A percentile compares a stretch with the other conserved stretches of the same genome.
Evolutionary conservation across 495 filamentous ascomycete genomes (phyloP).

Genomic region (Symbiotaphrina buchneri): DNA sequence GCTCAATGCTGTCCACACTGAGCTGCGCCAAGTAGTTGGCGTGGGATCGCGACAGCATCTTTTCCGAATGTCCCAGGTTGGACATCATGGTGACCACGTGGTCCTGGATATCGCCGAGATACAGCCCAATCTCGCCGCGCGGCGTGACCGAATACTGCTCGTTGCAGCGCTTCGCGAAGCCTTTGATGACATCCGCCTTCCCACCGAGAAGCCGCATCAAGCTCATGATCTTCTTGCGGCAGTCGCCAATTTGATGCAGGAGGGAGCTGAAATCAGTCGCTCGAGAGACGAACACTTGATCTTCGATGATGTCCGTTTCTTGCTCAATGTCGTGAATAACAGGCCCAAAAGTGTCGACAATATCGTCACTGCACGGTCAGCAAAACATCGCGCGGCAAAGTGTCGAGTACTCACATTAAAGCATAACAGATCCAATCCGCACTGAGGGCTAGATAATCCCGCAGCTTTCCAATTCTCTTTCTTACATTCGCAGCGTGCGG

Average conservation of each 20-base stretch:
- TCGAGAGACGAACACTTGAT: conserved; percentile 77
- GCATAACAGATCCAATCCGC: conserved; percentile 99
- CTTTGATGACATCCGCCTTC: conserved; percentile 91
- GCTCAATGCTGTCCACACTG: conserved; percentile 65
- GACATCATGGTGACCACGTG: conserved; percentile 98
- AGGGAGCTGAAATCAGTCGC: conserved; percentile 71
- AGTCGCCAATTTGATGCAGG: conserved; percentile 66
- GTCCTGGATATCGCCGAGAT: conserved; percentile 92
- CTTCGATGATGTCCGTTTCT: conserved; percentile 84
- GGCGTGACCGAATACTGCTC: conserved; percentile 88
- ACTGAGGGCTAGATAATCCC: conserved; percentile 79
- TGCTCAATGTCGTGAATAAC: conserved; percentile 66
- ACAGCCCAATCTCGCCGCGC: conserved; percentile 85
- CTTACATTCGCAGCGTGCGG: conserved; percentile 72
- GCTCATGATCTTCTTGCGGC: conserved; percentile 85
- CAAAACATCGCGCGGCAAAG: background rate
- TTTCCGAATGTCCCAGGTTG: conserved; percentile 87
- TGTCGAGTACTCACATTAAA: conserved; percentile 47
- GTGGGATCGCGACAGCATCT: conserved; percentile 89
- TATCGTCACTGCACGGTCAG: conserved; percentile 46
- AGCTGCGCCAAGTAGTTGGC: conserved; percentile 92
- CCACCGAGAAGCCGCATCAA: conserved; percentile 83
- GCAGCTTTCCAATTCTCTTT: conserved; percentile 73
- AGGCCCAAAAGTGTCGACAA: conserved; percentile 87
- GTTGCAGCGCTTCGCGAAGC: conserved; percentile 96